phyloP scores from a whole-genome alignment of 2,329 filamentous ascomycete genomes.

The Aspergillus sp. region DNA sequence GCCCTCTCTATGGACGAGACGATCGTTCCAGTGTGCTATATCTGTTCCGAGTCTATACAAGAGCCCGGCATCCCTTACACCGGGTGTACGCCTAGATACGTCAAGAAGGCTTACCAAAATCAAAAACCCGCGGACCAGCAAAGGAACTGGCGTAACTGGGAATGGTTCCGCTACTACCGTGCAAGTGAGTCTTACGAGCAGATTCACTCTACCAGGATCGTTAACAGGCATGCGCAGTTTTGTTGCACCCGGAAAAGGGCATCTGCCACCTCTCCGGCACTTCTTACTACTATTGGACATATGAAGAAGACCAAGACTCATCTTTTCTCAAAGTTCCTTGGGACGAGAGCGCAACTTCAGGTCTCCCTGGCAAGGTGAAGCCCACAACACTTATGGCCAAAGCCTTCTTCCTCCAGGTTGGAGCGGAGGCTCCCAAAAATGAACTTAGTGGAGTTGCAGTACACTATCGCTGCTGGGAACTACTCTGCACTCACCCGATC shows the following conservation, averaged over 20 bases:
- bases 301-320: neutral
- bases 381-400: neutral
- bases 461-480: conserved; percentile 4
- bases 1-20: too few species aligned
- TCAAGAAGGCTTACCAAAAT: too few species aligned
- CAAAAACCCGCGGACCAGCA: neutral
- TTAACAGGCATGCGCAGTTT: neutral
- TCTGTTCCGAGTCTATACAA: too few species aligned
- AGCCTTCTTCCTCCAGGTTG: neutral
- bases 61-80: too few species aligned
- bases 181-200: too few species aligned
- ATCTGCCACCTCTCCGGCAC: conserved; percentile 9
- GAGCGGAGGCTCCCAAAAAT: neutral
- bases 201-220: too few species aligned
- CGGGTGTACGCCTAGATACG: too few species aligned
- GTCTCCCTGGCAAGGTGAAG: neutral
- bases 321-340: conserved; percentile 6
- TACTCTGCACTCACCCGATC: conserved; percentile 2
- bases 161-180: too few species aligned
- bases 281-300: neutral
- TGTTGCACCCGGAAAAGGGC: conserved; percentile 3
- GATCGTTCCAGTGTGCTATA: too few species aligned
- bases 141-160: neutral
- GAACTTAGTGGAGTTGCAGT: neutral
- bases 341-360: conserved; percentile 1